A percentile compares a stretch with the other conserved stretches of the same genome.
Conservation (phyloP, 495 filamentous ascomycete genomes). For the Trichoderma erinaceum region DNA sequence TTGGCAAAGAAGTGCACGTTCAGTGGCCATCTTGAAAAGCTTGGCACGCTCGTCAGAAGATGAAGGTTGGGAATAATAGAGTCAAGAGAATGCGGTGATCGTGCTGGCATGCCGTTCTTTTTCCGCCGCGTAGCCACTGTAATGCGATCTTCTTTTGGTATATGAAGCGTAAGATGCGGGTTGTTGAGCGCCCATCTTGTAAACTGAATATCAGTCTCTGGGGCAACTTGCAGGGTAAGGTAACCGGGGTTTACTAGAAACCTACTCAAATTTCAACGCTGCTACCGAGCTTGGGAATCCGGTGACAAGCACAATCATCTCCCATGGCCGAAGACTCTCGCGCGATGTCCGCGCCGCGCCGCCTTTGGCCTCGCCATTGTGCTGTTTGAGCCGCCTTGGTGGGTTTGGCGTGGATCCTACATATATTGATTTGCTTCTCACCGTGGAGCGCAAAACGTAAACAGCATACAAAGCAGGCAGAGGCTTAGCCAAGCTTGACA, state of each 20-base stretch:
- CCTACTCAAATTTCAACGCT: constrained; percentile 93
- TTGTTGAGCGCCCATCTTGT: constrained; percentile 90
- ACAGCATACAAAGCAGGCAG: constrained; percentile 53
- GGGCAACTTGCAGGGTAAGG: constrained; percentile 14
- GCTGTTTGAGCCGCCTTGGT: constrained; percentile 71
- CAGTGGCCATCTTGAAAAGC: constrained; percentile 78
- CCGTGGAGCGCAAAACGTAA: constrained; percentile 82
- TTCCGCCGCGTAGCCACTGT: constrained; percentile 33
- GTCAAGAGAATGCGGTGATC: constrained; percentile 52
- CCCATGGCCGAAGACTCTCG: constrained; percentile 71
- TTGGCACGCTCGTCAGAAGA: constrained; percentile 66
- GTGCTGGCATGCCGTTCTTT: constrained; percentile 37
- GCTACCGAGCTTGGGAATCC: constrained; percentile 83
- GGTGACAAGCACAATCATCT: constrained; percentile 81
- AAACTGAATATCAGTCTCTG: background rate
- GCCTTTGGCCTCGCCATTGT: constrained; percentile 75
- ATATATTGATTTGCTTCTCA: constrained; percentile 60
- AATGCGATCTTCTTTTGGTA: constrained; percentile 52
- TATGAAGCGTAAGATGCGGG: constrained; percentile 66
- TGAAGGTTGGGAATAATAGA: constrained; percentile 70
- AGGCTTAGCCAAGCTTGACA: constrained; percentile 38
- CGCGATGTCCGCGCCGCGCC: constrained; percentile 72
- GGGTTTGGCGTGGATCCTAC: constrained; percentile 91
- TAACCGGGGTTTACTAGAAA: constrained; percentile 15
- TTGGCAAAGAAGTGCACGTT: constrained; percentile 69